These are phyloP conservation scores for Apiospora sp. DNA, from an alignment of 2,329 filamentous ascomycete genomes.

Conservation along the genomic window DNA sequence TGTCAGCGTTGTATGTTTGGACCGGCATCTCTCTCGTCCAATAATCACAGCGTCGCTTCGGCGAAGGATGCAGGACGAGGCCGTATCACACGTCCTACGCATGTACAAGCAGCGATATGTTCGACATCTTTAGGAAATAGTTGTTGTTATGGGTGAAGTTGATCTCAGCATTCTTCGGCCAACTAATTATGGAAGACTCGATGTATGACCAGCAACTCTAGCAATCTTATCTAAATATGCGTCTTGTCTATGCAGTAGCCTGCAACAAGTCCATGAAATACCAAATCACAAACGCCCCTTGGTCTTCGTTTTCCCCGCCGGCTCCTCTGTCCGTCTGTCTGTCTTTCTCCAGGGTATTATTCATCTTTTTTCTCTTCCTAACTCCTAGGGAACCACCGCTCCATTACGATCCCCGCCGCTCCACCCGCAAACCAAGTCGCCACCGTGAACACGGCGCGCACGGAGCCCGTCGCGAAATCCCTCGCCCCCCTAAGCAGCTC, in stretches of 20 bases:
- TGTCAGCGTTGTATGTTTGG: neutral
- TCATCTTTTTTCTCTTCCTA: neutral
- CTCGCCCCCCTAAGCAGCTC: neutral
- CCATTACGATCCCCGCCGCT: neutral
- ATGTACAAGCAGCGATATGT: no score
- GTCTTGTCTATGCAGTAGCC: neutral
- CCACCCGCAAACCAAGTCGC: conserved; percentile 29
- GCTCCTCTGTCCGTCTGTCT: no score
- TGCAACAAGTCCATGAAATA: no score
- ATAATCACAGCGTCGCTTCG: neutral
- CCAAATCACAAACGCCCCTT: no score
- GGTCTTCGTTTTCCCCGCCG: neutral
- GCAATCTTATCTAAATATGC: neutral
- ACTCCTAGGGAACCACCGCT: neutral
- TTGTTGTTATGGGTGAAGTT: no score
- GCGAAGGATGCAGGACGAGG: neutral
- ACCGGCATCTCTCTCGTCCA: neutral
- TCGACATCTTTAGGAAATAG: no score
- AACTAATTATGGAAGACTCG: neutral
- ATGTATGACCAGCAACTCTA: no score
- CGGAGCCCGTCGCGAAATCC: conserved; percentile 25
- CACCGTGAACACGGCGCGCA: conserved; percentile 26
- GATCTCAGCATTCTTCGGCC: neutral
- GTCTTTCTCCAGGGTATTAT: neutral
- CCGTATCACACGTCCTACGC: neutral